Conservation (phyloP, 192 early-diverging fungal genomes). For the Dissophora globulifera region DNA sequence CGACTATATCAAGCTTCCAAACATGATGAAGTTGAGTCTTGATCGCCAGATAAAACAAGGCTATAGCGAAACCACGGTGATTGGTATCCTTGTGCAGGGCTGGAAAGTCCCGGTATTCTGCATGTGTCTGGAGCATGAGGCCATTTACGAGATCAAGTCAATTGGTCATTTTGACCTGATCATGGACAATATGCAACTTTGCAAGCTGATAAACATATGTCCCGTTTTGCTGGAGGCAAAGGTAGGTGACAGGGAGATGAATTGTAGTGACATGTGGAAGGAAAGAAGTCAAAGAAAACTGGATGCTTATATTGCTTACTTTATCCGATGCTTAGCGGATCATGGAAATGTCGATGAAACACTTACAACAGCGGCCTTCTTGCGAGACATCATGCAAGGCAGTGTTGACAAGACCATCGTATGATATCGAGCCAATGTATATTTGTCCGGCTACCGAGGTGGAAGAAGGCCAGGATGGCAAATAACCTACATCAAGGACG, state of each 20-base stretch:
- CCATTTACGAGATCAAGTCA: conserved; percentile 23
- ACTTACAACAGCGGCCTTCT: conserved; percentile 14
- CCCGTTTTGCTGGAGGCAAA: conserved; percentile 26
- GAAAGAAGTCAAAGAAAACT: too few species aligned
- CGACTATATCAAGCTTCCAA: conserved; percentile 34
- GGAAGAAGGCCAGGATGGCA: conserved; percentile 10
- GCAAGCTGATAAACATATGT: conserved; percentile 40
- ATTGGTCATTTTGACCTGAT: conserved; percentile 34
- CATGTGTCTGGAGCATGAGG: conserved; percentile 28
- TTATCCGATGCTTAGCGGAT: conserved; percentile 8
- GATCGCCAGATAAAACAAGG: conserved; percentile 26
- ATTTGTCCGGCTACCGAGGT: conserved; percentile 2
- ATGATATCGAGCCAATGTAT: conserved; percentile 37
- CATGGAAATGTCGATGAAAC: conserved; percentile 27
- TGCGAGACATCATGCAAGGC: conserved; percentile 17
- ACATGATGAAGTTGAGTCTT: conserved; percentile 33
- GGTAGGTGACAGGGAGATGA: conserved; percentile 13
- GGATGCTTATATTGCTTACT: too few species aligned
- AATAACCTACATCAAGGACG: too few species aligned
- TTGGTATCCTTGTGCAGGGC: conserved; percentile 25
- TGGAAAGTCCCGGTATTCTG: conserved; percentile 22
- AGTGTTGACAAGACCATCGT: conserved; percentile 25
- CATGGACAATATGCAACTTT: conserved; percentile 32
- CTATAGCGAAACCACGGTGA: conserved; percentile 15
- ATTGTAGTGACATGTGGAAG: neutral